Evolutionary conservation across 176 grass and related monocot genomes (phyloP).

Genomic region (Avena insularis): DNA sequence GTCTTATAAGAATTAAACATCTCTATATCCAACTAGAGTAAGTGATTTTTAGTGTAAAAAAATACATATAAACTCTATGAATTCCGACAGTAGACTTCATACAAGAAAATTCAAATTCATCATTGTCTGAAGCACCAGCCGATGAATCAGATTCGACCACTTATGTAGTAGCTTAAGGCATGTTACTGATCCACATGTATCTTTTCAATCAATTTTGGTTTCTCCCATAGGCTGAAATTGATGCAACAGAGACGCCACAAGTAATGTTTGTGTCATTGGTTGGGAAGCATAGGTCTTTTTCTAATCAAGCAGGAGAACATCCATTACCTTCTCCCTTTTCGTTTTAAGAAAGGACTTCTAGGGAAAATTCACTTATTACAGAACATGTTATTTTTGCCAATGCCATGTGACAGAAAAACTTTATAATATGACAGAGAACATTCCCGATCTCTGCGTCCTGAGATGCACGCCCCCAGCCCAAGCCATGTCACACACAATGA

Average conservation of each 20-base stretch:
- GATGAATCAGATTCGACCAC: not conserved
- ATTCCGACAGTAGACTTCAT: not conserved
- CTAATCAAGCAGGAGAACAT: constrained; percentile 6
- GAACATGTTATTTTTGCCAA: not conserved
- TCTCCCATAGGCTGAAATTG: not conserved
- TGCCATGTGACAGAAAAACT: not conserved
- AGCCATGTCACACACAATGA: constrained; percentile 20
- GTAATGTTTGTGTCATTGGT: not conserved
- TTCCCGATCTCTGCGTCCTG: not conserved
- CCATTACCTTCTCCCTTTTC: not conserved
- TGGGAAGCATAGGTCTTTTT: constrained; percentile 23
- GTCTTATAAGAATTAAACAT: not conserved
- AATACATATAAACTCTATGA: not conserved
- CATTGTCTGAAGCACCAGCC: constrained; percentile 8
- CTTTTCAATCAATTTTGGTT: not conserved
- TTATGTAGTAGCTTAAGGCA: not conserved
- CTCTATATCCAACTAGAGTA: not conserved
- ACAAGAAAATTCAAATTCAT: constrained; percentile 9
- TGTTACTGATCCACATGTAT: not conserved
- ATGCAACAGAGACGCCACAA: not conserved
- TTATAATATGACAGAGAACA: not conserved
- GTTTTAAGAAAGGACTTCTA: not conserved
- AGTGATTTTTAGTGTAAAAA: not conserved
- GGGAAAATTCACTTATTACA: not conserved
- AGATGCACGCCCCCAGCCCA: not conserved